Percentiles rank a stretch among this genome's conserved stretches.
phyloP scores from a whole-genome alignment of 176 grass and related monocot species.

The Phyllostachys edulis region DNA sequence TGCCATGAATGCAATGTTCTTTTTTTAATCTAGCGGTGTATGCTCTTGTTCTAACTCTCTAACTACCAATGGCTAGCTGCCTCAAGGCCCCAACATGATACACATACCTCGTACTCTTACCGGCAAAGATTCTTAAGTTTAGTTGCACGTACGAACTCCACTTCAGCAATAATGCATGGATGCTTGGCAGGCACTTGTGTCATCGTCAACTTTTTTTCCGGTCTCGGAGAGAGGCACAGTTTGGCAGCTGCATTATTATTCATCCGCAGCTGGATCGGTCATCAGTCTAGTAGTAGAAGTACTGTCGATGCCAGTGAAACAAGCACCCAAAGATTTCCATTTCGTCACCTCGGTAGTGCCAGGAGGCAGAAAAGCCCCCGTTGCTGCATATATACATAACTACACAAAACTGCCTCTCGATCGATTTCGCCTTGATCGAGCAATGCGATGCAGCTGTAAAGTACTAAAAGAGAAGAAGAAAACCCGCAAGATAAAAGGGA shows the following conservation, averaged over 20 bases:
- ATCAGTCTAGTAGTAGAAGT: not conserved
- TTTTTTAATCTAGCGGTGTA: not conserved
- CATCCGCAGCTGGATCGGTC: not conserved
- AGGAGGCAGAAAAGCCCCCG: not conserved
- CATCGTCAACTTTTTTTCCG: not conserved
- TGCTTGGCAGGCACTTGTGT: not conserved
- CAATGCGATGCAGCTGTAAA: constrained; percentile 18
- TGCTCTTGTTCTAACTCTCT: not conserved
- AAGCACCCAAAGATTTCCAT: constrained; percentile 4
- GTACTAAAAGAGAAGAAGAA: not conserved
- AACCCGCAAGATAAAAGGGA: not conserved
- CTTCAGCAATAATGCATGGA: not conserved
- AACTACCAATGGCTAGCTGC: not conserved
- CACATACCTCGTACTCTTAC: not conserved
- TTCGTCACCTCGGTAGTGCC: not conserved
- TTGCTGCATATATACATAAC: not conserved
- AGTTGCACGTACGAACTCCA: constrained; percentile 22
- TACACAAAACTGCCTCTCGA: too few species aligned
- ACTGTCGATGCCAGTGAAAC: not conserved
- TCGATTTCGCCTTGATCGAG: not conserved
- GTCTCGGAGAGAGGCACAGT: not conserved
- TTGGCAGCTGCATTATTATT: constrained; percentile 33
- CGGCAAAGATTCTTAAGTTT: not conserved
- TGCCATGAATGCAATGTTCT: not conserved
- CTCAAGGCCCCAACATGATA: not conserved